Evolutionary conservation across 352 stramenopile species (phyloP), one percentile per base, ranked within the genome.

Genomic region (Phytophthora europaea): DNA sequence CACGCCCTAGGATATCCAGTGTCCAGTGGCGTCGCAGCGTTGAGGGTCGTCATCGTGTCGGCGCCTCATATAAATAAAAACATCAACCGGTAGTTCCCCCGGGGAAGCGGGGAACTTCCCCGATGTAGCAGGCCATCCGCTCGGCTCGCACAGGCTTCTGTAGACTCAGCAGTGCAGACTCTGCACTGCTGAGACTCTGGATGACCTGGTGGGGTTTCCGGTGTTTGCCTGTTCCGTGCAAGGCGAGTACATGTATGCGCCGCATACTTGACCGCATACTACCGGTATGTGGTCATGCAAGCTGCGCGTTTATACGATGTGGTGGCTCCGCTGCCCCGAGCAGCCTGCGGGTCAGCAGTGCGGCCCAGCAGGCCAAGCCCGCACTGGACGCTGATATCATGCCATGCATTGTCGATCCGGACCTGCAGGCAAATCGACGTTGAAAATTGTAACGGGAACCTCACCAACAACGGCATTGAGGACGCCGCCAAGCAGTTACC

Each of bases 381-480:
- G 22, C 47, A n/a, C 20, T 18, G 20, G 48, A 54, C n/a, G 48
- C 48, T 26, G 48, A 54, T 31, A 54, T 31, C 48, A 18, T 20
- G 45, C 6, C 26, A 40, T 50, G 43, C 53, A 74, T 65, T 70
- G 67, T 65, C 55, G 67, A 74, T 61, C 64, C 51, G 61, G 45
- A 45, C 43, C 56, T 55, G 20, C 9, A 36, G 20, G 45, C 67
- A 74, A 74, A 74, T 75, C 68, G 26, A 10, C 15, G 18, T 2
- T 23, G 54, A 70, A 70, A 75, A 22, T 69, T 65, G 53, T 70
- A 65, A 75, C 61, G 61, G 61, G 61, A 75, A 75, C n/a, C 48
- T 20, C 18, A 40, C 34, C 34, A n/a, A n/a, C n/a, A n/a, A n/a
- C n/a, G n/a, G n/a, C 34, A 2, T 12, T 45, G 38, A 45, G 38